Evolutionary conservation across 2,329 filamentous ascomycete species (phyloP), one percentile per base, ranked within the genome.

Genomic region (Colletotrichum sp.): DNA sequence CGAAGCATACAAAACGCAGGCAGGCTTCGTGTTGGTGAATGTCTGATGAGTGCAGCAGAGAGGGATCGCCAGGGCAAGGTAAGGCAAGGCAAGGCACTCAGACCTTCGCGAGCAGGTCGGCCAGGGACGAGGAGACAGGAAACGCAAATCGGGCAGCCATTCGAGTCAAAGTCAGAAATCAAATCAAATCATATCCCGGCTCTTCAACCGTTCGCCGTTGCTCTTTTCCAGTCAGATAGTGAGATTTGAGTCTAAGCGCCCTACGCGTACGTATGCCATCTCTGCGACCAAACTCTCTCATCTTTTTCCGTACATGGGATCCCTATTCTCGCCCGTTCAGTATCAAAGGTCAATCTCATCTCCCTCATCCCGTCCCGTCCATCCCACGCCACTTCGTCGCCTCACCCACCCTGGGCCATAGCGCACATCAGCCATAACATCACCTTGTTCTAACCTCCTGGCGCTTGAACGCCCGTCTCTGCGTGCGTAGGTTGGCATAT

Each of bases 31-130:
- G 30, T 32, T 62, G 59, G 5, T 62, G 16, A 32, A 6, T 18
- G 59, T 62, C 18, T 21, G 18, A 24, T 21, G 28, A 49, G 18
- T 49, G 26, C 28, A 21, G 62, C 24, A 21, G 21, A 64, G 21
- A 30, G 24, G 24, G 69, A 75, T 75, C 57, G 44, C 57, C 69
- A 67, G 69, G 69, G 69, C 55, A 72, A 30, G 28, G 16, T n/a
- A 24, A 28, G 26, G 55, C 55, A 24, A 30, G 28, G 13, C 28
- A 34, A 2, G 26, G 55, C 55, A 24, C 26, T 28, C 21, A 59
- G 26, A 28, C 55, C 55, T 59, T 24, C 21, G 13, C 13, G 62
- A 26, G 16, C 15, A 36, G 5, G 60, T 30, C n/a, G 21, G 16
- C 32, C 8, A 60, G 57, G n/a, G 21, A 30, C 18, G 32, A 36